Percentiles rank a stretch among this genome's conserved stretches.
phyloP scores from a whole-genome alignment of 148 eudicot species.

The Hydrangea macrophylla region DNA sequence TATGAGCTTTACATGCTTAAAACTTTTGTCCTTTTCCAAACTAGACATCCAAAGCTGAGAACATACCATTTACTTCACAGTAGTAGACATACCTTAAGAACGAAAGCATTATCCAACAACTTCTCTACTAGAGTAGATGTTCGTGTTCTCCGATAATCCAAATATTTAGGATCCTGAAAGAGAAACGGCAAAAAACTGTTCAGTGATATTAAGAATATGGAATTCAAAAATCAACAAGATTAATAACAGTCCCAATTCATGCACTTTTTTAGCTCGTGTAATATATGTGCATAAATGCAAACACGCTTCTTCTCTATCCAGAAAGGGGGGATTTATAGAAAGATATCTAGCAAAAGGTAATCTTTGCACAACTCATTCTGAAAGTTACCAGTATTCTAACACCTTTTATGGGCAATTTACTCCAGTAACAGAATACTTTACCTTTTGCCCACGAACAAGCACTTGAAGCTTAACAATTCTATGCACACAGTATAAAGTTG shows the following conservation, averaged over 20 bases:
- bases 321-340: no score
- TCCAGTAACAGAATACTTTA: slow-evolving; percentile 26
- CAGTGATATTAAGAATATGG: no score
- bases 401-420: slow-evolving; percentile 18
- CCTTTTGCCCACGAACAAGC: slow-evolving; percentile 36
- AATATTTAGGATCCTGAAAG: slow-evolving; percentile 16
- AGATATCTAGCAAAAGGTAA: background rate
- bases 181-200: background rate
- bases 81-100: slow-evolving; percentile 32
- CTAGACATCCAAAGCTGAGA: background rate
- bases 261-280: no score
- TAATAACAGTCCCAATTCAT: background rate
- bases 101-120: slow-evolving; percentile 28
- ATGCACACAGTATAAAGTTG: slow-evolving; percentile 40
- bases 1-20: background rate
- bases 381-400: slow-evolving; percentile 20
- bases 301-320: background rate
- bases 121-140: slow-evolving; percentile 16
- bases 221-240: background rate
- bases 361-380: background rate
- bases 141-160: slow-evolving; percentile 1
- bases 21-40: background rate
- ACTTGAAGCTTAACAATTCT: slow-evolving; percentile 42
- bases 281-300: background rate
- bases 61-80: no score